phyloP scores from a whole-genome alignment of 177 flowering plant genomes.

The Vitis hybrid region DNA sequence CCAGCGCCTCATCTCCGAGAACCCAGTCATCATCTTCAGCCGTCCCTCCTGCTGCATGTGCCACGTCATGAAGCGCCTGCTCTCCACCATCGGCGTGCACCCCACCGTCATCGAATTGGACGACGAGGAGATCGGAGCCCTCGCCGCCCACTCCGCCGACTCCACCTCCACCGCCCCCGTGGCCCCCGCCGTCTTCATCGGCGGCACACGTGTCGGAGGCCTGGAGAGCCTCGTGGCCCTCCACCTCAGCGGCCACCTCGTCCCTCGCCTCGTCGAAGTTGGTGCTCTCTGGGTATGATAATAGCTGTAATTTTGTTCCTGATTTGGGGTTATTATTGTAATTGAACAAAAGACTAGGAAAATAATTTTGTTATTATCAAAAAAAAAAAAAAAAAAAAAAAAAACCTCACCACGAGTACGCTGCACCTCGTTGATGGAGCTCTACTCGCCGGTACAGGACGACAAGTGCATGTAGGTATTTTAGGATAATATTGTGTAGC shows the following conservation, averaged over 20 bases:
- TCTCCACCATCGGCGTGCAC: slow-evolving; percentile 59
- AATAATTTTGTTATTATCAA: too few relatives aligned
- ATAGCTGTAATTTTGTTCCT: neutral
- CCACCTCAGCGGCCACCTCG: slow-evolving; percentile 74
- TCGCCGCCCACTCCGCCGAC: slow-evolving; percentile 24
- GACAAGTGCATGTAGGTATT: too few relatives aligned
- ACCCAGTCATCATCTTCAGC: slow-evolving; percentile 79
- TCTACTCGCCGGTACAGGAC: too few relatives aligned
- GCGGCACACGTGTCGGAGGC: slow-evolving; percentile 79
- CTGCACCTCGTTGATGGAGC: too few relatives aligned
- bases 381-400: too few relatives aligned
- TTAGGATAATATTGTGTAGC: too few relatives aligned
- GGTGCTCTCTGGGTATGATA: slow-evolving; percentile 59
- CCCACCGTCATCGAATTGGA: slow-evolving; percentile 75
- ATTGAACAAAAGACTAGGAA: too few relatives aligned
- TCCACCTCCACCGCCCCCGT: slow-evolving; percentile 4
- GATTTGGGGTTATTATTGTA: too few relatives aligned
- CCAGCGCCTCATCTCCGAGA: slow-evolving; percentile 77
- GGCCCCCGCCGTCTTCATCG: slow-evolving; percentile 74
- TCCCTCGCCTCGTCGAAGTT: slow-evolving; percentile 65
- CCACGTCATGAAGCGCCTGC: slow-evolving; percentile 66
- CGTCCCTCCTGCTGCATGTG: slow-evolving; percentile 70
- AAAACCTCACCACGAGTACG: too few relatives aligned
- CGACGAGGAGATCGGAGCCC: slow-evolving; percentile 60
- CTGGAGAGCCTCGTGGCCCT: slow-evolving; percentile 77